Percentiles rank a stretch among this genome's conserved stretches.
phyloP scores from a whole-genome alignment of 768 basidiomycete species.

The Mycena latifolia region DNA sequence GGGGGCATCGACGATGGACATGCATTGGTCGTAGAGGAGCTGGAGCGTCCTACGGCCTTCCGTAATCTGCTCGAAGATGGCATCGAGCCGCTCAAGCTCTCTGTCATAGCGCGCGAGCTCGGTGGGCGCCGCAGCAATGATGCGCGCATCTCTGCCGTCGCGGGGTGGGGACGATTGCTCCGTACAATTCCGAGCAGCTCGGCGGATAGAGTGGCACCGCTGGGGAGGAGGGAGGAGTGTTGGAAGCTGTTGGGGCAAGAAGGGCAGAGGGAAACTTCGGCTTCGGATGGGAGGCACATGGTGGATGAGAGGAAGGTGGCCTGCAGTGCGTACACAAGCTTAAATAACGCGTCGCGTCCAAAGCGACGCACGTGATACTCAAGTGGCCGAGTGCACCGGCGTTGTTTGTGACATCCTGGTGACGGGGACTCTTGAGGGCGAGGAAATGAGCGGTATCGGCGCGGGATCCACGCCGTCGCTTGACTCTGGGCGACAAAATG shows the following conservation, averaged over 20 bases:
- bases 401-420: no score
- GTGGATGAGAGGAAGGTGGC: neutral
- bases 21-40: neutral
- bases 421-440: no score
- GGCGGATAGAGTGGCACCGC: neutral
- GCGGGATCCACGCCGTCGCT: neutral
- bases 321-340: neutral
- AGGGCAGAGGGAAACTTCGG: constrained; percentile 1
- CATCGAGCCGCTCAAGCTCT: neutral
- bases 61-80: neutral
- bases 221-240: neutral
- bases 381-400: neutral
- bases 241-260: neutral
- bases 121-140: neutral
- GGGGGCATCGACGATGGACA: neutral
- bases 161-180: neutral
- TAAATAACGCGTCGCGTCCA: neutral
- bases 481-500: constrained; percentile 19
- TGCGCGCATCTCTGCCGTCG: neutral
- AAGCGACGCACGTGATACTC: no score
- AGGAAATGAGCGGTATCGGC: neutral
- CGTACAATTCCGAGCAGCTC: neutral
- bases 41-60: neutral
- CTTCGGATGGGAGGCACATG: neutral
- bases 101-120: constrained; percentile 7